Conservation (phyloP, 495 filamentous ascomycete species). For the Hyaloscypha hepaticicola region DNA sequence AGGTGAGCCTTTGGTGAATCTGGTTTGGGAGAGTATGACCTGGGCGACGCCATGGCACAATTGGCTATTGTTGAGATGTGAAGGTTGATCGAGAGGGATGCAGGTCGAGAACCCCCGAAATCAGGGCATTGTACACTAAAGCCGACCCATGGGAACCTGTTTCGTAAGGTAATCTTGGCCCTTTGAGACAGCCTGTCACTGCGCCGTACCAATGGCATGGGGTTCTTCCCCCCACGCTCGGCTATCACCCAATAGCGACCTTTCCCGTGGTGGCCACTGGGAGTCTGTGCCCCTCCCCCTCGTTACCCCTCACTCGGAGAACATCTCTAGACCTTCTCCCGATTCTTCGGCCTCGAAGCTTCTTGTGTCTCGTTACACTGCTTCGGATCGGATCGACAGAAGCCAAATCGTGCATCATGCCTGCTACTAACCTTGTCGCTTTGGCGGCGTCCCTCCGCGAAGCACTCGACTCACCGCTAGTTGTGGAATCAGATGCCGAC, state of each 20-base stretch:
- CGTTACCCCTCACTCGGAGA: background rate
- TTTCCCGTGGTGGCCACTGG: background rate
- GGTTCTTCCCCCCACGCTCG: background rate
- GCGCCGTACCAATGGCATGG: background rate
- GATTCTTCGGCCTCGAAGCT: no score
- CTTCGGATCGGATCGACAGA: background rate
- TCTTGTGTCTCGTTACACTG: background rate
- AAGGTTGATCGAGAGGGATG: background rate
- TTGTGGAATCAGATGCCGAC: background rate
- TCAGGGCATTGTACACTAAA: background rate
- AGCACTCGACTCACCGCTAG: constrained; percentile 1
- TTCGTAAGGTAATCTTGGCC: background rate
- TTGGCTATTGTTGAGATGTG: background rate
- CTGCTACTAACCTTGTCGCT: background rate
- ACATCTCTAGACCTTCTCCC: background rate
- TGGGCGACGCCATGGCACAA: background rate
- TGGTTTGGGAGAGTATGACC: background rate
- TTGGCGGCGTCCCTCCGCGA: background rate
- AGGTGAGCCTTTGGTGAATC: background rate
- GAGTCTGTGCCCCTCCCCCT: background rate
- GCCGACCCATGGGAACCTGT: background rate
- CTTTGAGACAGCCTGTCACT: background rate
- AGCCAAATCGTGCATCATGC: background rate
- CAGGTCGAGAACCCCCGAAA: background rate
- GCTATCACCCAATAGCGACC: background rate